Base-by-base conservation (phyloP, 306 rosid genomes). In the Cicer judaicum region DNA sequence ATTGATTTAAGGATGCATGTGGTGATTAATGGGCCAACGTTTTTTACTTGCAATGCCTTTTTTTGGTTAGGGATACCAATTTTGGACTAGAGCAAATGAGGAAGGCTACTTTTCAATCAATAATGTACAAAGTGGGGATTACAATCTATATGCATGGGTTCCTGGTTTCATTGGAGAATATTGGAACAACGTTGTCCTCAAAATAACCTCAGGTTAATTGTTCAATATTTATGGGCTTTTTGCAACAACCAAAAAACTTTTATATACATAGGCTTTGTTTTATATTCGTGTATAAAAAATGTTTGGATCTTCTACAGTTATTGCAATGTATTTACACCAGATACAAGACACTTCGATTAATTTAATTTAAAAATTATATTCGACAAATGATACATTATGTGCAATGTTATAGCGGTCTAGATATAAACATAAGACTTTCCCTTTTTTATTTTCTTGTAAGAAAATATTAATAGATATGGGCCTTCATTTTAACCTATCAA, bases 101-200 rank as follows among this genome's bases (percentile, higher is more conserved):
- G 68, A 84, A 56, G 98, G 97, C 3, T 60, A 42, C 74, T 93
- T 89, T 79, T 70, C 83, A 16, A 88, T 93, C 40, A 12, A 64
- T 0, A 59, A 91, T 70, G 71, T 89, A 68, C 86, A 78, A 1
- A 68, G 70, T 56, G 96, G 97, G 2, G 80, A 87, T 10, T 89
- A 91, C 48, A 83, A 84, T 79, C 82, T 93, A 6, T 81, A 87
- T 21, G 94, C 96, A 29, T 93, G 94, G 96, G 84, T 88, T 46
- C 88, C 92, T 7, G 96, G 93, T 55, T 82, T 85, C 56, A 85
- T 91, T 4, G 96, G 96, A 67, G 89, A 93, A 34, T 91, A 91
- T 74, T 74, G 64, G 81, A 73, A 77, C 49, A 64, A 88, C 34
- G 29, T 0, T 49, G 46, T 73, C 24, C 39, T 93, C 70, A 77